Percentiles rank a stretch among this genome's conserved stretches.
These are phyloP conservation scores for Phytophthora nicotianae DNA, from an alignment of 352 stramenopile species.

Conservation along the genomic window DNA sequence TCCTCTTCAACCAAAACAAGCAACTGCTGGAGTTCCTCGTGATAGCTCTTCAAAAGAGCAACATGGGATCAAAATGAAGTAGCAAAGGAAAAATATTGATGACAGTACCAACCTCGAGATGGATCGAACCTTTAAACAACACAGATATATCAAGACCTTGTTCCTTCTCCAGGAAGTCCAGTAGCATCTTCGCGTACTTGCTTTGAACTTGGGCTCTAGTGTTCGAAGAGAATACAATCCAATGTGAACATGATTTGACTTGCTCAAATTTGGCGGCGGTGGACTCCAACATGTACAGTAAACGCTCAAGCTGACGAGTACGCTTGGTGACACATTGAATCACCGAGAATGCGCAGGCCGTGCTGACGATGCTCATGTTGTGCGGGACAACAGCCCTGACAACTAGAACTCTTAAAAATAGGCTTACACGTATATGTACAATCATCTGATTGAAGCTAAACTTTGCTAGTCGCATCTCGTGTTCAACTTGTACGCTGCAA, in stretches of 20 bases:
- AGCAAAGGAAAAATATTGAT: background rate
- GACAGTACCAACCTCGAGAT: constrained; percentile 29
- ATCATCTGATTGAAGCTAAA: background rate
- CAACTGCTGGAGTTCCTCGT: constrained; percentile 34
- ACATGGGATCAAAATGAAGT: background rate
- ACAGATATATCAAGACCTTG: constrained; percentile 6
- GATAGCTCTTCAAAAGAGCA: constrained; percentile 20
- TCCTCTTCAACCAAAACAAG: constrained; percentile 42
- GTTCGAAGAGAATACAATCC: background rate
- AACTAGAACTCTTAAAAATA: constrained; percentile 11
- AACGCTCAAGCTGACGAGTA: constrained; percentile 36
- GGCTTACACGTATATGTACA: background rate
- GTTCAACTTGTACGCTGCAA: background rate
- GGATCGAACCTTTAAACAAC: constrained; percentile 26
- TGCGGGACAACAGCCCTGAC: background rate
- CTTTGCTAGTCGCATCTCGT: constrained; percentile 3
- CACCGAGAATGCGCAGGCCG: constrained; percentile 23
- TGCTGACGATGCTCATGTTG: constrained; percentile 12
- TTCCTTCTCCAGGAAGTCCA: constrained; percentile 33
- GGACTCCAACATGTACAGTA: constrained; percentile 34
- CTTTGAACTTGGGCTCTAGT: constrained; percentile 18
- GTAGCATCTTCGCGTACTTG: constrained; percentile 32
- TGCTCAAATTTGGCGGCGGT: constrained; percentile 29
- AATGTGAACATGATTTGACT: constrained; percentile 12
- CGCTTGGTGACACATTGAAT: constrained; percentile 40